Evolutionary conservation across 495 filamentous ascomycete species (phyloP).

Genomic region (Physcia stellaris): DNA sequence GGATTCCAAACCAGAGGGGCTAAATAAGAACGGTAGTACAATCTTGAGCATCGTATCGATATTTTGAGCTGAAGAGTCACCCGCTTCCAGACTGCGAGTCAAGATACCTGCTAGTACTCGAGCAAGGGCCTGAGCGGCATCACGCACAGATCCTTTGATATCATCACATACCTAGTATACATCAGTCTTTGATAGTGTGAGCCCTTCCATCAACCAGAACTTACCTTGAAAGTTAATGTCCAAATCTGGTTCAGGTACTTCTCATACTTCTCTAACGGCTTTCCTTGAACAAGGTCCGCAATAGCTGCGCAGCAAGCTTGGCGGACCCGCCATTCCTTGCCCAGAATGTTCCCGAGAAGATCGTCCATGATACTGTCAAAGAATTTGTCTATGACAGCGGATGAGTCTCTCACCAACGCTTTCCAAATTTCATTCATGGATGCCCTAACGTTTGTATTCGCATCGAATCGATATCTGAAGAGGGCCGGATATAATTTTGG

Average conservation of each 20-base stretch:
- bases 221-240: conserved; percentile 54
- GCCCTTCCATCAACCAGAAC: not conserved
- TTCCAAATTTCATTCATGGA: conserved; percentile 98
- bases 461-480: conserved; percentile 88
- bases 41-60: conserved; percentile 66
- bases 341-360: conserved; percentile 69
- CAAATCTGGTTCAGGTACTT: conserved; percentile 76
- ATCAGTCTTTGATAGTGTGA: not conserved
- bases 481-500: conserved; percentile 91
- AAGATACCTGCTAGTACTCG: conserved; percentile 69
- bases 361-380: conserved; percentile 81
- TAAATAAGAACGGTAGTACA: conserved; percentile 80
- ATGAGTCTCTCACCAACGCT: conserved; percentile 73
- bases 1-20: conserved; percentile 78
- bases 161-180: conserved; percentile 51
- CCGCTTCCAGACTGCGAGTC: conserved; percentile 72
- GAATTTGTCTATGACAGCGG: conserved; percentile 53
- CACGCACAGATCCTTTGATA: conserved; percentile 80
- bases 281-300: conserved; percentile 67
- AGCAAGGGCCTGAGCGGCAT: conserved; percentile 67
- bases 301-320: conserved; percentile 88
- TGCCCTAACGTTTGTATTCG: conserved; percentile 76
- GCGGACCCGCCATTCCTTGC: conserved; percentile 82
- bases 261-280: conserved; percentile 64
- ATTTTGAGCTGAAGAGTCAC: conserved; percentile 50